Percentiles rank a stretch among this genome's conserved stretches.
These are phyloP conservation scores for Cutaneotrichosporon dermatis DNA, from an alignment of 1,284 basidiomycete species.

Conservation along the genomic window DNA sequence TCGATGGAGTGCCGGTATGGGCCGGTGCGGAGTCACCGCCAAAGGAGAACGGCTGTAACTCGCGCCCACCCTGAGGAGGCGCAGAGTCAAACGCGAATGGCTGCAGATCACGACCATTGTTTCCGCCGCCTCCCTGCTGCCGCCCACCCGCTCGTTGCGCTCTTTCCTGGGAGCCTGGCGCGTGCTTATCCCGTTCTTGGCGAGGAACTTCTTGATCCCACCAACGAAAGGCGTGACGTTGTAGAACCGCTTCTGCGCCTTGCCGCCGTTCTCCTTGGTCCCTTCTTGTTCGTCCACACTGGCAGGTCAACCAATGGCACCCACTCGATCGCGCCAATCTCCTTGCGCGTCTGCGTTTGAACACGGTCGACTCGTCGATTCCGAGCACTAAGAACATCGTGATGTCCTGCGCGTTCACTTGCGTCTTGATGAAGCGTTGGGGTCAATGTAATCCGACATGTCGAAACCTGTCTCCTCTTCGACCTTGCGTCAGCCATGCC, in stretches of 20 bases:
- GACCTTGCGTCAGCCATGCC: constrained; percentile 56
- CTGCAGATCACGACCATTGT: constrained; percentile 27
- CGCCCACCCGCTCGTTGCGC: background rate
- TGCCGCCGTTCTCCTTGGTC: constrained; percentile 50
- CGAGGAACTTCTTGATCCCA: constrained; percentile 49
- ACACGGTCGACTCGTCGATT: constrained; percentile 82
- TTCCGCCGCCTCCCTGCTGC: constrained; percentile 1
- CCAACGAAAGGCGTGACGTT: constrained; percentile 91
- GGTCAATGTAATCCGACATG: constrained; percentile 64
- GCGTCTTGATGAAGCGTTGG: constrained; percentile 75
- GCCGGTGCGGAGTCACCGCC: constrained; percentile 12
- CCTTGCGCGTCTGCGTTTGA: constrained; percentile 94
- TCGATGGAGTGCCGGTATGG: constrained; percentile 3
- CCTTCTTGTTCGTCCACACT: constrained; percentile 78
- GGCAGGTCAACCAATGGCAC: constrained; percentile 85
- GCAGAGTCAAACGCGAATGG: constrained; percentile 33
- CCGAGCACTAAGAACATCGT: constrained; percentile 87
- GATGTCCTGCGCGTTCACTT: constrained; percentile 82
- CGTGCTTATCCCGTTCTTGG: constrained; percentile 30
- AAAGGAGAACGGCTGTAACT: constrained; percentile 38
- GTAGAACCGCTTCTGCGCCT: constrained; percentile 64
- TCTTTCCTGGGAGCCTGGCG: constrained; percentile 9
- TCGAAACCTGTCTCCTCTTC: constrained; percentile 93
- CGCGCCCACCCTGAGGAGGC: constrained; percentile 13
- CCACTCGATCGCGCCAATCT: constrained; percentile 99